Evolutionary conservation across 164 flowering plant species (phyloP), one percentile per base, ranked within the genome.

Genomic region (Vitis riparia): DNA sequence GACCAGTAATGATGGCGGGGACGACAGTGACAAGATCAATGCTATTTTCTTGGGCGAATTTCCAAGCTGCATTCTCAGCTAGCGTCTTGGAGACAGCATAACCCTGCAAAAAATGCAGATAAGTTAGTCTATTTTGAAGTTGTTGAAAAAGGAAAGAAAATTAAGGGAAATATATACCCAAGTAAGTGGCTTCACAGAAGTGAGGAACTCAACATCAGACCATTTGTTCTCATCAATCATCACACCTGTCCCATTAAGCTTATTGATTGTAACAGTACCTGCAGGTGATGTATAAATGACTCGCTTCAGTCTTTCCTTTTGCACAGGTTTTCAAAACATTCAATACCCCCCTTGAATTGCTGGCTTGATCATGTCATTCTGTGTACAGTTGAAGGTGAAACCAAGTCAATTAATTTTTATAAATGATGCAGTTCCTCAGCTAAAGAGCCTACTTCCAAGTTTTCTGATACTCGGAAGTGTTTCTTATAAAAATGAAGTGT

Each of bases 321-420:
- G 62, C 72, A 67, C 94, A 88, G 44, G 93, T 69, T 69, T 77
- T 86, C 65, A 91, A 37, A 3, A 91, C 87, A 63, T 84, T 87
- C 11, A 73, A 59, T 2, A 82, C 84, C 49, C 84, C 49, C 97
- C 97, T 77, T 81, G 71, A 57, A 85, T 73, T 17, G 93, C 93
- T 16, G 94, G 92, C 75, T 88, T 88, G 79, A 90, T 91, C 93
- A 89, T 87, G 71, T 91, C 94, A 69, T 81, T 86, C 94, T 86
- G 59, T 37, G 44, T 37, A 37, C 44, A 37, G 44, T 0, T 37
- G 44, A 37, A 37, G 44, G 44, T 37, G 44, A 5, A 37, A 37
- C 44, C 50, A 68, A 30, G n/a, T 5, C 17, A 11, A 37, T 64
- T 27, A 27, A 30, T 16, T 57, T 44, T 52, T 17, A 60, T 4